A percentile compares a stretch with the other conserved stretches of the same genome.
phyloP scores from a whole-genome alignment of 176 grass and related monocot species.

The Triticum monococcum region DNA sequence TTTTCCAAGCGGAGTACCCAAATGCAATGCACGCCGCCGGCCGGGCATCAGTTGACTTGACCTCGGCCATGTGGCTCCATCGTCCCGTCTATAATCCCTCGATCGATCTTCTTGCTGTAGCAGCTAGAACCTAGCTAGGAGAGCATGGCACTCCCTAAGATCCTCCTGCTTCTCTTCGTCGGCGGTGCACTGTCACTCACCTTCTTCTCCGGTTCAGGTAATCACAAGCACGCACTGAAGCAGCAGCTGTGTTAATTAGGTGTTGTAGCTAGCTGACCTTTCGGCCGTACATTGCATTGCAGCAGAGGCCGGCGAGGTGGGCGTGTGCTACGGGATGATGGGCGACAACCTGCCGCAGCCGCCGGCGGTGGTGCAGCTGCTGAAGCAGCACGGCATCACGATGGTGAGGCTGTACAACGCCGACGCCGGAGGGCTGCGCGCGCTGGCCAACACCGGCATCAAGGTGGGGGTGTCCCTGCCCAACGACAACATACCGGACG shows the following conservation, averaged over 20 bases:
- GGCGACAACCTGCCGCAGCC: neutral
- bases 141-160: neutral
- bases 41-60: too few species aligned
- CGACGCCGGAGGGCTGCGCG: neutral
- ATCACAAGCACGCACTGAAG: neutral
- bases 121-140: neutral
- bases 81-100: too few species aligned
- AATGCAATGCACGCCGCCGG: too few species aligned
- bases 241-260: neutral
- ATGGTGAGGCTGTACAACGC: neutral
- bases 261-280: neutral
- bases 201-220: neutral
- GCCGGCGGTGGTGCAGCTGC: neutral
- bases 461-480: too few species aligned
- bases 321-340: neutral
- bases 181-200: neutral
- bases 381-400: neutral
- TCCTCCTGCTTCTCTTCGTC: neutral
- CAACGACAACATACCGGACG: too few species aligned
- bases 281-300: neutral
- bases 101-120: too few species aligned
- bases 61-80: too few species aligned
- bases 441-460: neutral
- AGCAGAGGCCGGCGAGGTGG: neutral
- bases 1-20: too few species aligned